Evolutionary conservation across 352 stramenopile genomes (phyloP), one percentile per base, ranked within the genome.

Genomic region (Pythium monospermum): DNA sequence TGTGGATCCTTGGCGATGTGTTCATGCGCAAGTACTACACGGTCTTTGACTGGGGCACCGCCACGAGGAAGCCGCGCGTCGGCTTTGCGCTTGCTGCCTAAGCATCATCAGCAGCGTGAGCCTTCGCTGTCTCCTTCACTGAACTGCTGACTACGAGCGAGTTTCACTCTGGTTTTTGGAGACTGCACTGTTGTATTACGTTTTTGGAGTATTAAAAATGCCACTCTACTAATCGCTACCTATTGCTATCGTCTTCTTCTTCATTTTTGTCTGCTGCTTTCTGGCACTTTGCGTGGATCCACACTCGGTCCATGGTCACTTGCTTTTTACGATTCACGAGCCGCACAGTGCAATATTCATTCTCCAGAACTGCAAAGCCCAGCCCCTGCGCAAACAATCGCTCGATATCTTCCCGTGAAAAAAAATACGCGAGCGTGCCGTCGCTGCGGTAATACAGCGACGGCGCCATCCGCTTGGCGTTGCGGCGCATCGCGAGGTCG

Each of bases 1-100:
- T 88, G 32, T 91, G 79, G 79, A 91, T 91, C 52, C 79, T 99
- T 46, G 96, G 94, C 38, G 91, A 98, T 58, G 83, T 96, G 30
- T 98, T 98, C 71, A 97, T 97, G 85, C 77, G 90, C 66, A 96
- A 97, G 71, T 95, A 96, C 69, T 97, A 97, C 81, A 94, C 85
- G 22, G 83, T 97, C 28, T 98, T 98, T 45, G 91, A 98, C 72
- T 96, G 79, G 75, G 83, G 71, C 22, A 84, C 74, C 3, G 68
- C 83, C 53, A 37, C 72, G 8, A 69, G 73, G 61, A 88, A 92
- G 54, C 72, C 89, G 19, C 85, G 83, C 43, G 68, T 96, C 27
- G 89, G 89, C 8, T 93, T 97, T 60, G 89, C 89, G 11, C 60
- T 83, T 13, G 76, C 85, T 16, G 71, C 70, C 2, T 90, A 74